phyloP scores from a whole-genome alignment of 352 stramenopile species.

The Phytophthora hibernalis region DNA sequence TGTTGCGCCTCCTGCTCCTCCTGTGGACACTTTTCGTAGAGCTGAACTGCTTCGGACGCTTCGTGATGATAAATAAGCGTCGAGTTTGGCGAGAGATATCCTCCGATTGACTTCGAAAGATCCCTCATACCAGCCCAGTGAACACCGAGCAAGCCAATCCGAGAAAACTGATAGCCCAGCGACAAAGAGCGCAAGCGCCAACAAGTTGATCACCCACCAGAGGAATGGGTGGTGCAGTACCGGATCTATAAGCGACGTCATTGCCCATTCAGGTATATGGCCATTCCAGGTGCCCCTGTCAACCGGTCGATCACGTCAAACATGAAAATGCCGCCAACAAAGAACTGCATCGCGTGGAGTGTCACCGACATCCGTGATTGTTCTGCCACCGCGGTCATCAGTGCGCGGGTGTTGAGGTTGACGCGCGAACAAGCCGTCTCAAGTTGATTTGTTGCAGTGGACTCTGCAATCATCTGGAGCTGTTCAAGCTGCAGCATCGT shows the following conservation, averaged over 20 bases:
- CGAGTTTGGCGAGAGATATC: constrained; percentile 46
- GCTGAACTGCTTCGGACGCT: constrained; percentile 37
- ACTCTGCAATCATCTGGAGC: constrained; percentile 93
- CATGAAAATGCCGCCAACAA: constrained; percentile 92
- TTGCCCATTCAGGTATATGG: constrained; percentile 82
- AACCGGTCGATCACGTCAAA: constrained; percentile 97
- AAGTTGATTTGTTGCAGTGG: constrained; percentile 91
- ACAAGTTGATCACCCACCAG: constrained; percentile 93
- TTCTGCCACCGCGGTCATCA: constrained; percentile 84
- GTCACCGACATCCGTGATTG: constrained; percentile 72
- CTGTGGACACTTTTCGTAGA: constrained; percentile 27
- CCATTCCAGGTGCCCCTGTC: constrained; percentile 93
- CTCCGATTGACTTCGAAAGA: constrained; percentile 69
- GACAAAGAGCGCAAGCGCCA: constrained; percentile 74
- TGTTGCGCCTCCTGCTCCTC: constrained; percentile 1
- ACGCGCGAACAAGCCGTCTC: constrained; percentile 89
- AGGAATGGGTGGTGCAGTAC: constrained; percentile 62
- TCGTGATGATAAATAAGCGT: constrained; percentile 36
- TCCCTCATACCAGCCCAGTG: constrained; percentile 89
- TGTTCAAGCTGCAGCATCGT: constrained; percentile 94
- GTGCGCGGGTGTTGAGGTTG: constrained; percentile 88
- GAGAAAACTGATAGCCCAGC: constrained; percentile 60
- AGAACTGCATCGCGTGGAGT: constrained; percentile 92
- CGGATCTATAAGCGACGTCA: constrained; percentile 46
- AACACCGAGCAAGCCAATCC: constrained; percentile 52